A percentile compares a stretch with the other conserved stretches of the same genome.
These are phyloP conservation scores for Aspergillus sp. DNA, from an alignment of 2,329 filamentous ascomycete genomes.

Conservation along the genomic window DNA sequence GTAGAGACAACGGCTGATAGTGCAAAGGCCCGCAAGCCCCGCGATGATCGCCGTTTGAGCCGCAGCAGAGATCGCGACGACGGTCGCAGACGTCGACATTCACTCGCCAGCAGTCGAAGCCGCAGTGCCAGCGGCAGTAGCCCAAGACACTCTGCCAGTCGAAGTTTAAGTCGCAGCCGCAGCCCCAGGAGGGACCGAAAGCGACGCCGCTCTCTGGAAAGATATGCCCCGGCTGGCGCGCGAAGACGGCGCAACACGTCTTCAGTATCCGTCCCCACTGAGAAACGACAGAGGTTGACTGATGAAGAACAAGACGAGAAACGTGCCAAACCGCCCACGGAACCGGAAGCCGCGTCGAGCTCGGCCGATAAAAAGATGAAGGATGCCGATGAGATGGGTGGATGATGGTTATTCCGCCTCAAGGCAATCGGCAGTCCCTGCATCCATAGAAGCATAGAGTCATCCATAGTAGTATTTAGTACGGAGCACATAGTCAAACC, in stretches of 20 bases:
- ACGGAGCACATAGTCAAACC: too few relatives aligned
- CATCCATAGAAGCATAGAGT: constrained; percentile 3
- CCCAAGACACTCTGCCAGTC: constrained; percentile 25
- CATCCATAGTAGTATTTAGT: background rate
- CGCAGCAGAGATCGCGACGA: constrained; percentile 27
- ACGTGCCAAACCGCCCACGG: constrained; percentile 14
- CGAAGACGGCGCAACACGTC: constrained; percentile 37
- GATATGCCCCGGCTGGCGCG: constrained; percentile 34
- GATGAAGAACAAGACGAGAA: constrained; percentile 29
- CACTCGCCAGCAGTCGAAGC: constrained; percentile 22
- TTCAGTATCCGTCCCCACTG: constrained; percentile 34
- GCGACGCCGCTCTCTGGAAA: constrained; percentile 38
- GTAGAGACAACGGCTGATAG: constrained; percentile 41
- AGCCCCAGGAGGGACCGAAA: constrained; percentile 28
- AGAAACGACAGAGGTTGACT: constrained; percentile 36
- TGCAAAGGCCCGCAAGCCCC: constrained; percentile 37
- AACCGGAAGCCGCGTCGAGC: constrained; percentile 8
- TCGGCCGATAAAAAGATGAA: constrained; percentile 15
- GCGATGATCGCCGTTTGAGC: constrained; percentile 36
- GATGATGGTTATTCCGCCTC: constrained; percentile 8
- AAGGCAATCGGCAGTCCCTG: background rate
- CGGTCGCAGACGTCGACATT: constrained; percentile 21
- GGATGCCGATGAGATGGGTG: constrained; percentile 26
- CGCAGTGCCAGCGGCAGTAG: constrained; percentile 19
- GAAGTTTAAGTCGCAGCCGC: constrained; percentile 24